Base-by-base conservation (phyloP, 768 basidiomycete genomes). In the Serpula lacrymans region DNA sequence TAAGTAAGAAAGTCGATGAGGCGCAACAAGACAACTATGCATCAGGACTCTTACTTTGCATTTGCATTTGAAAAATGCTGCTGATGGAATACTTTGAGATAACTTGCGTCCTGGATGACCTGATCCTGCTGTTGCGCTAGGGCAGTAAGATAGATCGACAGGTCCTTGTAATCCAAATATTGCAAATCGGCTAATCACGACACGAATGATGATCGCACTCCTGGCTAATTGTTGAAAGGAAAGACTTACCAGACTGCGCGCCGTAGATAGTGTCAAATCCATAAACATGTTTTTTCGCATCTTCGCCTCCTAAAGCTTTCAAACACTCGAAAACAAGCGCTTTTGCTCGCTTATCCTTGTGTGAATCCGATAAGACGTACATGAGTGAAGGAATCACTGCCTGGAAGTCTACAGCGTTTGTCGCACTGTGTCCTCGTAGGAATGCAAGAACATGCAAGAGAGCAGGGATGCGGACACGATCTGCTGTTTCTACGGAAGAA, bases 371-470 rank as follows among this genome's bases (percentile, higher is more conserved):
- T 10, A 91, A 51, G 8, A 79, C 72, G 16, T 84, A 73, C 1
- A 92, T 64, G 8, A 91, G 56, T 3, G 80, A 70, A 1, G 89
- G 87, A 9, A 92, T 53, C 5, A 93, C 72, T 0, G 79, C 82
- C 59, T 93, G 86, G 61, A 94, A 89, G 59, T 95, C 92, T 4
- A 83, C 59, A 11, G 71, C 67, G 26, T 71, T 68, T 29, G 71
- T 63, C 33, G 74, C 65, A 2, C 68, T 53, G 59, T 90, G 82
- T 0, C 93, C 89, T 34, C 80, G 72, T 10, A 98, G 59, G 61
- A 94, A 94, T 1, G 91, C 88, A 2, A 75, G 69, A 14, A 82
- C 80, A 55, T 97, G 92, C 4, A 74, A 65, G 7, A 97, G 66
- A 0, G 91, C 82, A 2, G 80, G 70, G 2, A 72, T 62, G 42